These are phyloP conservation scores for Globisporangium carolinianum DNA, from an alignment of 352 stramenopile species.

Conservation along the genomic window DNA sequence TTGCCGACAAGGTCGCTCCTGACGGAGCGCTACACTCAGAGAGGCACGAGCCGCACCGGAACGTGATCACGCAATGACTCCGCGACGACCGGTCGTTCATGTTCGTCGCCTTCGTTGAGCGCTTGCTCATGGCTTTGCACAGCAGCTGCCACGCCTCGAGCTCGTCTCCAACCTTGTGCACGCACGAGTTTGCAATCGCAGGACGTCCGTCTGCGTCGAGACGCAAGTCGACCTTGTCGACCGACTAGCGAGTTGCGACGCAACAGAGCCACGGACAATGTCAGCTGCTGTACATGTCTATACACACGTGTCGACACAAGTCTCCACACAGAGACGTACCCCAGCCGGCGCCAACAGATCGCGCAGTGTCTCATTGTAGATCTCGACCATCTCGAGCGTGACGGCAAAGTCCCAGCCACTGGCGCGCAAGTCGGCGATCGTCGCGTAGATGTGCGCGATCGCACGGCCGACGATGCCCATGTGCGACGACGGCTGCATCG, in stretches of 20 bases:
- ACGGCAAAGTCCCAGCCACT: conserved; percentile 74
- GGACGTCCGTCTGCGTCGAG: conserved; percentile 63
- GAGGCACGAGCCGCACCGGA: conserved; percentile 30
- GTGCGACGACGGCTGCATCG: conserved; percentile 37
- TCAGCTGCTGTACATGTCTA: too few relatives aligned
- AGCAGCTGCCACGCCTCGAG: conserved; percentile 62
- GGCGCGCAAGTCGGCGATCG: conserved; percentile 45
- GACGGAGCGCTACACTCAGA: too few relatives aligned
- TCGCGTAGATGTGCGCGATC: conserved; percentile 72
- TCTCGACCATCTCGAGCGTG: conserved; percentile 90
- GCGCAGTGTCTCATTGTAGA: conserved; percentile 96
- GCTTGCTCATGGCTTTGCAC: conserved; percentile 43
- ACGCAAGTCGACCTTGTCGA: conserved; percentile 65
- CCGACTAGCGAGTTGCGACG: conserved; percentile 19
- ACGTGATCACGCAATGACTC: conserved; percentile 83
- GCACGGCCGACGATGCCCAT: conserved; percentile 79
- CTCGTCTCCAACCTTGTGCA: conserved; percentile 46
- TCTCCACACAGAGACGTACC: conserved; percentile 20
- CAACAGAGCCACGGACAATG: too few relatives aligned
- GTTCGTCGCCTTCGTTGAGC: conserved; percentile 77
- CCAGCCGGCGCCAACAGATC: conserved; percentile 83
- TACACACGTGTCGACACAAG: not conserved
- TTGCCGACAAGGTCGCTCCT: not conserved
- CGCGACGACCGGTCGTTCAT: conserved; percentile 83
- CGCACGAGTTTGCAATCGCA: conserved; percentile 53